Conservation (phyloP, 306 rosid genomes). For the Begonia peltatifolia region DNA sequence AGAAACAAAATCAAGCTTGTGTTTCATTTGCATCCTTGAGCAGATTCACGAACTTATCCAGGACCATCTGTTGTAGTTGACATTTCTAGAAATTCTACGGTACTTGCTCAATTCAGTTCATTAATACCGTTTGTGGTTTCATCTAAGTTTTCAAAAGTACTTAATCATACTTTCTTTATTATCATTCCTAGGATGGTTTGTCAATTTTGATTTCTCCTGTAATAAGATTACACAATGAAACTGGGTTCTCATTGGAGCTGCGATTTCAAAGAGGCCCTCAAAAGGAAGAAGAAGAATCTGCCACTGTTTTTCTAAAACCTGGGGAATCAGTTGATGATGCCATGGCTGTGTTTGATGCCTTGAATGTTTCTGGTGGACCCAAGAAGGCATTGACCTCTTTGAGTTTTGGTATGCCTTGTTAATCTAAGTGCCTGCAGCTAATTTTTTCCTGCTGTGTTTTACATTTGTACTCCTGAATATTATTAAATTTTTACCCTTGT, state of each 20-base stretch:
- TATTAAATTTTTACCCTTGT: too few species aligned
- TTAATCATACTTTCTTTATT: neutral
- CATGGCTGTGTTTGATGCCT: slow-evolving; percentile 65
- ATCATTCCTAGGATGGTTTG: slow-evolving; percentile 50
- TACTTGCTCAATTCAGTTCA: slow-evolving; percentile 17
- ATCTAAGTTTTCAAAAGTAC: neutral
- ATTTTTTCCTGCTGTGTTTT: too few species aligned
- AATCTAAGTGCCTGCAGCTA: neutral
- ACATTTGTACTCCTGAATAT: too few species aligned
- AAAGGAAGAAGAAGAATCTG: slow-evolving; percentile 56
- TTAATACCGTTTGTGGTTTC: slow-evolving; percentile 6
- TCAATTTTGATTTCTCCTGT: slow-evolving; percentile 57
- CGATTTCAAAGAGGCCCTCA: slow-evolving; percentile 55
- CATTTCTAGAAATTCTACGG: slow-evolving; percentile 67
- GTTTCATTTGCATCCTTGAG: slow-evolving; percentile 13
- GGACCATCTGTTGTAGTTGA: slow-evolving; percentile 72
- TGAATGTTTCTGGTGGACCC: slow-evolving; percentile 62
- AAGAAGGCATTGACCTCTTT: slow-evolving; percentile 73
- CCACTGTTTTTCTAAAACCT: slow-evolving; percentile 47
- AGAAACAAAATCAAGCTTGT: too few species aligned
- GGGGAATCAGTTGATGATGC: slow-evolving; percentile 87
- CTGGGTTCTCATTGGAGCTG: slow-evolving; percentile 57
- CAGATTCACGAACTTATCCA: slow-evolving; percentile 71
- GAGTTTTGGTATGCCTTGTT: slow-evolving; percentile 49
- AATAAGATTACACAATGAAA: slow-evolving; percentile 67